Base-by-base conservation (phyloP, 129 eudicot genomes). In the Chrysanthemum makinoi region DNA sequence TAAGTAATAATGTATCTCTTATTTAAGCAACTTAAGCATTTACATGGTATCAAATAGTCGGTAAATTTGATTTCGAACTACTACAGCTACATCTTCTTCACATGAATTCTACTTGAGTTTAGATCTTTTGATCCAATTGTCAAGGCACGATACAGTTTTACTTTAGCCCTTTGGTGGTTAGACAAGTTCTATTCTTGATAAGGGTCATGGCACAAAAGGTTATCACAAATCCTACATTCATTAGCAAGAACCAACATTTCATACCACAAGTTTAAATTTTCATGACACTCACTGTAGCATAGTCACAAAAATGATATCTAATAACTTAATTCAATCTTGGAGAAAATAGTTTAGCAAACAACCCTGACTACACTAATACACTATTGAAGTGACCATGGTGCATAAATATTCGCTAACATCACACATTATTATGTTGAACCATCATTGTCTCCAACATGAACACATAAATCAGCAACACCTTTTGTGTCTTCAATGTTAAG, bases 401-500 rank as follows among this genome's bases (percentile, higher is more conserved):
- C 51, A 64, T 43, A 65, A n/a, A 65, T 28, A 65, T 28, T 65
- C 30, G 2, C 35, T 9, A 65, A 65, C 52, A 65, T 43, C 69
- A 22, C 24, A 66, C 39, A 47, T 66, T 19, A 53, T 53, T 26
- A 50, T 3, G 28, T 53, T 11, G 22, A 69, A 53, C 28, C 30
- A 53, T 49, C 10, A 14, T 50, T 50, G 13, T 24, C 60, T 28
- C 6, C 3, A 7, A 9, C 16, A 52, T 55, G 30, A 69, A 12
- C 15, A 33, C 63, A 69, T 11, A 69, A 69, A 30, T 53, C 33
- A 18, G 17, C 73, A 69, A 69, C 46, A 6, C 51, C 62, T 39
- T 19, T 39, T 30, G 6, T 17, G 19, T 69, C 62, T 73, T 50
- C 39, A 39, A 39, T 48, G 13, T 30, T 58, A 24, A 44, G 15